Percentiles rank a stretch among this genome's conserved stretches.
These are phyloP conservation scores for Hypoxylon sp. DNA, from an alignment of 2,329 filamentous ascomycete species.

Conservation along the genomic window DNA sequence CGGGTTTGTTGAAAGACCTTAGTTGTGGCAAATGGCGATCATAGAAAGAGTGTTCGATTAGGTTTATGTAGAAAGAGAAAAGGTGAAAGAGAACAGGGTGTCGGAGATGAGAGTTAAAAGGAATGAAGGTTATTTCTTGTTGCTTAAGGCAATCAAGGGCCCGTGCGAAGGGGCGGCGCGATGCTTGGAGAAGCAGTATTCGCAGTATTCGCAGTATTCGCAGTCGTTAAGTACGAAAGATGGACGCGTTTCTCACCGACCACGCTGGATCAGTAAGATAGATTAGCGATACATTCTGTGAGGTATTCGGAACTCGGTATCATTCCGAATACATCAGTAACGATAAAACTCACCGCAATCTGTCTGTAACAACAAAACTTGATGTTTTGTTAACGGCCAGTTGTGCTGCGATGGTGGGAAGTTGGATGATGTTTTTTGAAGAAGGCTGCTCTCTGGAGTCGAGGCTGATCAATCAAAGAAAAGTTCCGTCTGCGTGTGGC, in stretches of 20 bases:
- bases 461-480: conserved; percentile 41
- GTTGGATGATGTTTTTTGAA: conserved; percentile 38
- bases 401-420: conserved; percentile 17
- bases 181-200: neutral
- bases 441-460: conserved; percentile 23
- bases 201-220: neutral
- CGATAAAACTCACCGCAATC: conserved; percentile 34
- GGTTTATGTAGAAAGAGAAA: neutral
- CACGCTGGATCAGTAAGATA: conserved; percentile 18
- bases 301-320: neutral
- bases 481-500: conserved; percentile 27
- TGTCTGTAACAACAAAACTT: conserved; percentile 25
- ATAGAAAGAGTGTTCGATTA: conserved; percentile 20
- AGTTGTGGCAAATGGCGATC: conserved; percentile 13
- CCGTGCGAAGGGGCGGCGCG: neutral
- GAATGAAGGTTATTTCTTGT: neutral
- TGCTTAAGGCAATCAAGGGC: conserved; percentile 1
- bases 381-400: conserved; percentile 26
- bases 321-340: conserved; percentile 10
- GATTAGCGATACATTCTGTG: conserved; percentile 14
- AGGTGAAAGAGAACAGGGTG: conserved; percentile 1
- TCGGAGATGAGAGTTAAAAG: neutral
- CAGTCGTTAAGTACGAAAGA: neutral
- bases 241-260: conserved; percentile 21
- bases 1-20: neutral